These are phyloP conservation scores for Scleromitrula shiraiana DNA, from an alignment of 2,329 filamentous ascomycete genomes.

Conservation along the genomic window DNA sequence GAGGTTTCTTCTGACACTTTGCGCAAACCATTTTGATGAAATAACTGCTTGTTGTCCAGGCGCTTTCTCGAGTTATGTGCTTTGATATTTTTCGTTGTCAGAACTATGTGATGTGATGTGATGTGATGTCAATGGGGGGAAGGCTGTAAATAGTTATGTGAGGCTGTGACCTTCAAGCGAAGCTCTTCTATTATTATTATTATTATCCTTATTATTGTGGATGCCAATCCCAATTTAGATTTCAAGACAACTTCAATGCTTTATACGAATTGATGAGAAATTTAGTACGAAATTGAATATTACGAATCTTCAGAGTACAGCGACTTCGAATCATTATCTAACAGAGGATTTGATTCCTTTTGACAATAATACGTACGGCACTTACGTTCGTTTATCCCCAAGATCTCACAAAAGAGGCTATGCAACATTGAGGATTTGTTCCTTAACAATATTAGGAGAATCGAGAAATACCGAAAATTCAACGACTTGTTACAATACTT, in stretches of 20 bases:
- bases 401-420: constrained; percentile 15
- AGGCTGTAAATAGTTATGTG: neutral
- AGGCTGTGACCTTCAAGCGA: too few species aligned
- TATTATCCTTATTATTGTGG: constrained; percentile 2
- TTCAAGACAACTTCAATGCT: constrained; percentile 4
- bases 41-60: neutral
- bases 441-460: neutral
- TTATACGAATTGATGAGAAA: constrained; percentile 4
- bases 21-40: constrained; percentile 51
- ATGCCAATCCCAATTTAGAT: constrained; percentile 9
- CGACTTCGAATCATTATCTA: too few species aligned
- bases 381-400: neutral
- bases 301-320: too few species aligned
- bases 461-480: neutral
- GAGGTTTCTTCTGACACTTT: constrained; percentile 56
- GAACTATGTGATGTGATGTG: neutral
- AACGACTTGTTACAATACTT: neutral
- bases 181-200: neutral
- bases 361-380: neutral
- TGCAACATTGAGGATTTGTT: constrained; percentile 8
- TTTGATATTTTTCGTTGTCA: constrained; percentile 14
- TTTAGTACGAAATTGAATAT: neutral
- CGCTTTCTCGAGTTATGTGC: too few species aligned
- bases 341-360: neutral
- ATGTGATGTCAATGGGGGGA: constrained; percentile 7